Evolutionary conservation across 345 rosid species (phyloP).

Genomic region (Turritis glabra): DNA sequence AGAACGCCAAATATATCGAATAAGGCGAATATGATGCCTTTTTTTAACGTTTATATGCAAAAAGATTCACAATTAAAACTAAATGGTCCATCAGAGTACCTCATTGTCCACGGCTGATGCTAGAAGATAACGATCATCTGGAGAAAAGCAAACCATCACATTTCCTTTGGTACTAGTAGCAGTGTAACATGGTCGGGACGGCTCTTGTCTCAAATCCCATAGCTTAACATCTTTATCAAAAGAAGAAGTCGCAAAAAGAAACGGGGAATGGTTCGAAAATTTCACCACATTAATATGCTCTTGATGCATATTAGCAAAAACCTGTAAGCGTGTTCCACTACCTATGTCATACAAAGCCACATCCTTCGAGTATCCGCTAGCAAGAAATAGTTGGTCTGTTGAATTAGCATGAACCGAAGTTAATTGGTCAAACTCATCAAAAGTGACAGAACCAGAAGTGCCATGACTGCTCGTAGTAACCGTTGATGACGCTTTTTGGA

Average conservation of each 20-base stretch:
- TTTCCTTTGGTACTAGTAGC: conserved; percentile 81
- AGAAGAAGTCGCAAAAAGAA: conserved; percentile 89
- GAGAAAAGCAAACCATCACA: conserved; percentile 99
- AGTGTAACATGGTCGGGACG: conserved; percentile 75
- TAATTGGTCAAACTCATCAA: conserved; percentile 86
- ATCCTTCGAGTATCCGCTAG: conserved; percentile 90
- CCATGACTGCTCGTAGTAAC: conserved; percentile 33
- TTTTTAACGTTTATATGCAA: too few species aligned
- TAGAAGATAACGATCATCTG: conserved; percentile 95
- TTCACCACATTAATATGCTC: conserved; percentile 94
- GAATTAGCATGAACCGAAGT: conserved; percentile 94
- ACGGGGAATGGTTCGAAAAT: conserved; percentile 87
- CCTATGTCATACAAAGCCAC: conserved; percentile 82
- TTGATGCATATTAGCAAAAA: conserved; percentile 84
- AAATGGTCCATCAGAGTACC: conserved; percentile 47
- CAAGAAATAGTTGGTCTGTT: conserved; percentile 82
- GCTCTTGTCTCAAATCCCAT: conserved; percentile 93
- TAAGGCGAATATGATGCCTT: not conserved
- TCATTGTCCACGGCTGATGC: conserved; percentile 95
- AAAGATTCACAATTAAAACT: not conserved
- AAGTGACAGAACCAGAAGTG: conserved; percentile 54
- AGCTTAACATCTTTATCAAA: conserved; percentile 88
- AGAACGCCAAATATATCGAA: not conserved
- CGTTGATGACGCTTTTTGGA: conserved; percentile 50
- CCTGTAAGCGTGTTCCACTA: conserved; percentile 68